Percentiles rank a stretch among this genome's conserved stretches.
Conservation (phyloP, 2,329 filamentous ascomycete species). For the Aspergillus sp. region DNA sequence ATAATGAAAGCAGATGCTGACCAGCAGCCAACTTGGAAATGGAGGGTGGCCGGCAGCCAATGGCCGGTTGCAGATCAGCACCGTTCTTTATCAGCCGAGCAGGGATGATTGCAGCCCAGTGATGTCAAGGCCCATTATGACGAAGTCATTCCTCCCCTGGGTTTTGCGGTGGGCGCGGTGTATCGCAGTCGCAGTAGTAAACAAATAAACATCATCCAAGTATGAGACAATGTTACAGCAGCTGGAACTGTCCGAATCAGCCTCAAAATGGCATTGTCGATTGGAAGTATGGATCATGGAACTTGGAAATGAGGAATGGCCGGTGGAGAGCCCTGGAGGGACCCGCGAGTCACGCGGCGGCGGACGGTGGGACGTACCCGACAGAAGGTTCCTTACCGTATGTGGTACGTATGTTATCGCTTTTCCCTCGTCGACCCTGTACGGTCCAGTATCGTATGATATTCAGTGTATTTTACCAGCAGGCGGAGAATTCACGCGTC, state of each 20-base stretch:
- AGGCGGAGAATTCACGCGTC: not conserved
- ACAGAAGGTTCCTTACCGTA: slow-evolving; percentile 10
- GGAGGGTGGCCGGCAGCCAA: slow-evolving; percentile 8
- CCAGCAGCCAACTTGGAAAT: not conserved
- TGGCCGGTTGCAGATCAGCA: slow-evolving; percentile 17
- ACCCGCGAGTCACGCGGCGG: slow-evolving; percentile 17
- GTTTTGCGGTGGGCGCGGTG: not conserved
- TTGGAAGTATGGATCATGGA: not conserved
- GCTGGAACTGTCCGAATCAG: not conserved
- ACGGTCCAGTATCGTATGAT: not conserved
- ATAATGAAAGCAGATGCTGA: no score
- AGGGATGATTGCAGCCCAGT: slow-evolving; percentile 5
- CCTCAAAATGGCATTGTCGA: not conserved
- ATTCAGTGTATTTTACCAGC: not conserved
- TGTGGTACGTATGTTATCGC: not conserved
- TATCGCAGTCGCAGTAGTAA: not conserved
- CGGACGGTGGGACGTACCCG: not conserved
- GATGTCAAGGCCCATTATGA: not conserved
- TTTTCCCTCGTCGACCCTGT: not conserved
- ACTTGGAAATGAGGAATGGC: slow-evolving; percentile 5
- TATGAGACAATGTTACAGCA: not conserved
- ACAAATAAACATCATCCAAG: not conserved
- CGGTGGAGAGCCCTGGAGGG: slow-evolving; percentile 9
- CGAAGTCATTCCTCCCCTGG: not conserved
- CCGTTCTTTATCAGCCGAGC: slow-evolving; percentile 19